Base-by-base conservation (phyloP, 2,329 filamentous ascomycete genomes). In the Ophiocordyceps polyrhachis-furcata region DNA sequence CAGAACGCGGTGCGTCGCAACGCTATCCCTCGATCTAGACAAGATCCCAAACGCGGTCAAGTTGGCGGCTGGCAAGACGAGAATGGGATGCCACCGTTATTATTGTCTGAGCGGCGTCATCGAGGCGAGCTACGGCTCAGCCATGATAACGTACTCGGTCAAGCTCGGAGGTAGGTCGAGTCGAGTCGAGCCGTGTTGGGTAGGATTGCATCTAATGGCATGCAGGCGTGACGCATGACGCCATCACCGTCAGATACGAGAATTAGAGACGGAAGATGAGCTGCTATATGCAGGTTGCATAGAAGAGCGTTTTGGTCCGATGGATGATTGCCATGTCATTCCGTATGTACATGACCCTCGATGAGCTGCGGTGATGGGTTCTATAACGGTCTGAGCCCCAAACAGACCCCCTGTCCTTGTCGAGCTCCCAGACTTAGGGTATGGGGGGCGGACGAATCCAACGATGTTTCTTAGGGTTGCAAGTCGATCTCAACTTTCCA, bases 51-150 rank as follows among this genome's bases (percentile, higher is more conserved):
- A 50, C 40, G 53, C 58, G 19, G 53, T 55, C 9, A 62, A 59
- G 44, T 46, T 49, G 28, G 52, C 51, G 0, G 57, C 61, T 1
- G 55, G 51, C n/a, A 55, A 56, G 44, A 57, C 50, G 6, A 53
- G 56, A 41, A 59, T 63, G 55, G 60, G 60, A 4, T 55, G 52
- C 47, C 58, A 63, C 45, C 56, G 55, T 23, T 63, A 63, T 44
- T 62, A 61, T 47, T 62, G 59, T 44, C 45, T 63, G 40, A 53
- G 53, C 40, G 61, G 61, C 5, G 58, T 52, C 6, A 62, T 63
- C 32, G 59, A 63, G 43, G 61, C 60, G 44, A 56, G 50, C 28
- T 63, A 63, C 47, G 59, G 55, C n/a, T 62, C 61, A 42, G 61
- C 61, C 43, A 59, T 61, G 50, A 56, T 63, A 46, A 62, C 58